phyloP scores from a whole-genome alignment of 2,329 filamentous ascomycete species.

The Rugonectria rugulosa region DNA sequence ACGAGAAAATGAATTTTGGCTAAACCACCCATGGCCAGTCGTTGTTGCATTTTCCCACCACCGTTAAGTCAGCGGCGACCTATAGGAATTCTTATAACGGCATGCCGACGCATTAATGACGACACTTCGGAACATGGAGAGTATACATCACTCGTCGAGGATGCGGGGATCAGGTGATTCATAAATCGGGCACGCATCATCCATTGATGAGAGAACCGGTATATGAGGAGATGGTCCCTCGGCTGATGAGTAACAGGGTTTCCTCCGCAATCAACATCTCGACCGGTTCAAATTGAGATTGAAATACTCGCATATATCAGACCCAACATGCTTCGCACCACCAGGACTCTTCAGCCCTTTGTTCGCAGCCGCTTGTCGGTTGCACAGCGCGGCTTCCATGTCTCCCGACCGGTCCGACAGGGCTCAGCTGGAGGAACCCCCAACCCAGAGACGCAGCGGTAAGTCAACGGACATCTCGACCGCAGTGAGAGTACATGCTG shows the following conservation, averaged over 20 bases:
- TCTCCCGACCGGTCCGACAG: constrained; percentile 5
- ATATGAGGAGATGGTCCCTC: background rate
- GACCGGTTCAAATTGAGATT: background rate
- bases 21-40: background rate
- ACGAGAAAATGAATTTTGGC: background rate
- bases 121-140: constrained; percentile 25
- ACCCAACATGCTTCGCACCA: constrained; percentile 1
- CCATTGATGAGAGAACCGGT: background rate
- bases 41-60: constrained; percentile 15
- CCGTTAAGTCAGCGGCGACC: constrained; percentile 1
- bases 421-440: background rate
- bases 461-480: background rate
- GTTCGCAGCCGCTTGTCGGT: constrained; percentile 1
- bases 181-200: background rate
- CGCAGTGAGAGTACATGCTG: background rate
- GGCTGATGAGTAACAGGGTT: background rate
- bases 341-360: constrained; percentile 1
- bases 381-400: constrained; percentile 9
- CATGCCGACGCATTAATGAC: constrained; percentile 36
- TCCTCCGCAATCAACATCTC: background rate
- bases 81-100: constrained; percentile 26
- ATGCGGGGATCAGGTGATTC: constrained; percentile 14
- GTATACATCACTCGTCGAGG: background rate
- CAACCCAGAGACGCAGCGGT: constrained; percentile 10
- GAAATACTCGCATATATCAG: background rate